Conservation (phyloP, 805 yeast species). For the Suhomyces emberorum region DNA sequence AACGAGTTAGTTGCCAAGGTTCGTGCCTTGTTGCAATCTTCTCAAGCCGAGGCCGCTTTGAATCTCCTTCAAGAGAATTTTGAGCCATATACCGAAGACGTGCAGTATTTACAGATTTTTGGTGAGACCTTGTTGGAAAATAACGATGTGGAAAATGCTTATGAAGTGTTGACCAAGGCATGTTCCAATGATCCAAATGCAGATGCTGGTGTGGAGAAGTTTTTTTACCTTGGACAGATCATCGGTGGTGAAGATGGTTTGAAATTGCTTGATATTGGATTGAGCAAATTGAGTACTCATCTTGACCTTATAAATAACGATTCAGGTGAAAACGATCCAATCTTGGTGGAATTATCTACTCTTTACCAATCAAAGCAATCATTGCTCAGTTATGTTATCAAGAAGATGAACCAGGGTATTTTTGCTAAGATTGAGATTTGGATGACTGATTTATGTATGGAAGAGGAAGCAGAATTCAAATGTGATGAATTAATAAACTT, state of each 20-base stretch:
- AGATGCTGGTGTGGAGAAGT: constrained; percentile 68
- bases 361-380: constrained; percentile 21
- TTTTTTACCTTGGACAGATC: constrained; percentile 86
- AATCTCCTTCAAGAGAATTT: constrained; percentile 41
- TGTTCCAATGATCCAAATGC: constrained; percentile 72
- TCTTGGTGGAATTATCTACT: constrained; percentile 23
- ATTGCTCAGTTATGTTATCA: constrained; percentile 36
- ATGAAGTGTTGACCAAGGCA: constrained; percentile 54
- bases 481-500: constrained; percentile 71
- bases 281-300: constrained; percentile 43
- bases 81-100: constrained; percentile 28
- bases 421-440: constrained; percentile 88
- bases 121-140: constrained; percentile 81
- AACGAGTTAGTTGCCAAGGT: constrained; percentile 29
- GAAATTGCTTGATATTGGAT: constrained; percentile 57
- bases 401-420: constrained; percentile 70
- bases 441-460: constrained; percentile 98
- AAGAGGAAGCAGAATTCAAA: constrained; percentile 74
- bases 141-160: constrained; percentile 78
- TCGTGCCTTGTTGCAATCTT: constrained; percentile 41
- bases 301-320: constrained; percentile 30
- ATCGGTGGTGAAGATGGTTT: constrained; percentile 80
- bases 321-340: constrained; percentile 19
- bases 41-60: constrained; percentile 56
- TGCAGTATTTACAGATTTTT: constrained; percentile 51